These are phyloP conservation scores for Podaxis carcinomalis DNA, from an alignment of 768 basidiomycete species.

Conservation along the genomic window DNA sequence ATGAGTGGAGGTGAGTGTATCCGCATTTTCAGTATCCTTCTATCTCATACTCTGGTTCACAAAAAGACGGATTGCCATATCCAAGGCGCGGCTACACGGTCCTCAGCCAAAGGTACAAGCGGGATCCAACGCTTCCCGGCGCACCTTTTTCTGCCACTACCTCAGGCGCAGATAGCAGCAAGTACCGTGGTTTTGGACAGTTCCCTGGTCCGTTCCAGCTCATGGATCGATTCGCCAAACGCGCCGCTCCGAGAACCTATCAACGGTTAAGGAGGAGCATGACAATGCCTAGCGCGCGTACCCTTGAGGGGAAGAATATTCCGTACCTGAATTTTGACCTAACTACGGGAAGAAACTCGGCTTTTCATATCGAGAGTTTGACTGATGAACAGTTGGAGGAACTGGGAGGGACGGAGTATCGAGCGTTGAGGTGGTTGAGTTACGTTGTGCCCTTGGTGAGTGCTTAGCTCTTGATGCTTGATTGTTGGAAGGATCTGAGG, in stretches of 20 bases:
- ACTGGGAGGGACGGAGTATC: slow-evolving; percentile 74
- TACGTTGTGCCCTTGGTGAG: slow-evolving; percentile 45
- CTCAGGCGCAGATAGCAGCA: slow-evolving; percentile 14
- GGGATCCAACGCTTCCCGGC: background rate
- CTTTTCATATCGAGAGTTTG: slow-evolving; percentile 49
- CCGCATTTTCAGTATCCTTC: background rate
- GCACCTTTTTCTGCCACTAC: background rate
- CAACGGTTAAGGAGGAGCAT: slow-evolving; percentile 43
- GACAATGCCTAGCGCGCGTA: slow-evolving; percentile 46
- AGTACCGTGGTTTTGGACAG: slow-evolving; percentile 40
- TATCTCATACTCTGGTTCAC: background rate
- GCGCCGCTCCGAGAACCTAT: slow-evolving; percentile 39
- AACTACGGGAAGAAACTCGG: slow-evolving; percentile 56
- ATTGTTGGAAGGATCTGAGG: background rate
- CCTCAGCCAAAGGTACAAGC: slow-evolving; percentile 4
- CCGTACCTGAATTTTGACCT: slow-evolving; percentile 38
- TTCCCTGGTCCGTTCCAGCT: slow-evolving; percentile 44
- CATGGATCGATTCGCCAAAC: slow-evolving; percentile 31
- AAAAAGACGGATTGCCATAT: background rate
- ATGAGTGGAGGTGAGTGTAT: background rate
- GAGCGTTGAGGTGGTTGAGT: slow-evolving; percentile 51
- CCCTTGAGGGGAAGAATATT: slow-evolving; percentile 28
- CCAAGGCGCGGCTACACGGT: slow-evolving; percentile 31
- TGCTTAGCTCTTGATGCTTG: background rate
- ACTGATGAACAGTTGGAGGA: slow-evolving; percentile 66